Evolutionary conservation across 257 asterid genomes (phyloP), one percentile per base, ranked within the genome.

Genomic region (Przewalskia tangutica): DNA sequence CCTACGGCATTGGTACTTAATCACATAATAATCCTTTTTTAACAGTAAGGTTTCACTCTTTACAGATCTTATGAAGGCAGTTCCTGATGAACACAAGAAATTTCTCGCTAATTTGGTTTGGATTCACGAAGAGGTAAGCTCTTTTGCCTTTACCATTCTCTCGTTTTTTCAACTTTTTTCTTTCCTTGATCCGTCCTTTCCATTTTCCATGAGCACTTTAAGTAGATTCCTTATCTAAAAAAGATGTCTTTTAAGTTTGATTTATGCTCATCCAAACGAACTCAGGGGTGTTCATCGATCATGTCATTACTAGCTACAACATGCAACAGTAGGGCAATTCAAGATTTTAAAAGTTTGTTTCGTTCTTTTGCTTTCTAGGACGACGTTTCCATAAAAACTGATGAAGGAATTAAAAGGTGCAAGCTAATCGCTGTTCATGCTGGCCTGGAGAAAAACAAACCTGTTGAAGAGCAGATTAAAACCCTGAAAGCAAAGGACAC

Each of bases 31-130:
- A 3, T 73, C 44, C 2, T 73, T 48, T 8, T 48, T 42, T 44
- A 46, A 80, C 8, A 2, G 17, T 46, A 66, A 42, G 63, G 36
- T 46, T 63, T 66, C 17, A 14, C 76, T 82, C 44, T 40, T 86
- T 51, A 60, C 91, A 90, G 99, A 91, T 82, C 90, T 95, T 86
- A 79, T 88, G 84, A 89, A 87, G 91, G 98, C 87, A 42, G 99
- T 95, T 82, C 91, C 99, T 38, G 90, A 91, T 18, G 92, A 88
- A 81, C 99, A 95, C 90, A 95, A 92, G 87, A 94, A 88, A 71
- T 95, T 94, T 89, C 91, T 95, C 76, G 91, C 97, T 64, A 90
- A 90, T 87, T 87, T 94, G 88, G 97, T 95, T 77, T 95, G 99
- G 98, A 91, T 94, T 18, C 99, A 92, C 66, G 98, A 95, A 86